Evolutionary conservation across 495 filamentous ascomycete species (phyloP).

Genomic region (Pyrenopolyporus hunteri): DNA sequence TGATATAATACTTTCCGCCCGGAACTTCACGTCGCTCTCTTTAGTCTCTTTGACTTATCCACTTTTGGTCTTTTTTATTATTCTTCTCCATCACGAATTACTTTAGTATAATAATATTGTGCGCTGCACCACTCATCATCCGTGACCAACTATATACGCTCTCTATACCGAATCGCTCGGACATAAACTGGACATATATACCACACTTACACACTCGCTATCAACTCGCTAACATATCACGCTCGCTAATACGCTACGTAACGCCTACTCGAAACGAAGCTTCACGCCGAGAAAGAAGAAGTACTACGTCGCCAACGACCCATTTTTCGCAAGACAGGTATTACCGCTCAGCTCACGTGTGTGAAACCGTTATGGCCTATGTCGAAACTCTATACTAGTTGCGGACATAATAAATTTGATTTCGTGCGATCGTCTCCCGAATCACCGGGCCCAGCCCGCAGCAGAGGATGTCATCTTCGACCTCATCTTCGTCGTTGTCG

Average conservation of each 20-base stretch:
- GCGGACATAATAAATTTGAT: constrained; percentile 21
- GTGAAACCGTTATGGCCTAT: constrained; percentile 35
- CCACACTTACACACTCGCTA: constrained; percentile 1
- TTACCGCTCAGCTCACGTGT: constrained; percentile 16
- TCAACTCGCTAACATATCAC: constrained; percentile 33
- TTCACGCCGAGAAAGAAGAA: constrained; percentile 4
- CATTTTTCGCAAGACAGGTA: too few species aligned
- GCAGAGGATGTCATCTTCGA: constrained; percentile 44
- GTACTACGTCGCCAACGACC: constrained; percentile 11
- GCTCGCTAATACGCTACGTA: constrained; percentile 22
- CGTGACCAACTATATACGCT: constrained; percentile 25
- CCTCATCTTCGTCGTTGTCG: constrained; percentile 37
- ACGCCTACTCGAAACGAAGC: constrained; percentile 20
- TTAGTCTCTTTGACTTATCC: constrained; percentile 41
- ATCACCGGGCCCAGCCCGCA: constrained; percentile 23
- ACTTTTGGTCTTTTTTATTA: constrained; percentile 18
- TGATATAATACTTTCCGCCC: constrained; percentile 31
- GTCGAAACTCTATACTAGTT: constrained; percentile 29
- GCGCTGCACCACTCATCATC: constrained; percentile 38
- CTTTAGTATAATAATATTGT: too few species aligned
- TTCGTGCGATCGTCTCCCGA: constrained; percentile 8
- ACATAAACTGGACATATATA: too few species aligned
- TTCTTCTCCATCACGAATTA: constrained; percentile 38
- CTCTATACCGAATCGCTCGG: constrained; percentile 23
- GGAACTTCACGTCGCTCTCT: constrained; percentile 40